Evolutionary conservation across 768 basidiomycete genomes (phyloP).

Genomic region (Leucosporidium creatinivorum): DNA sequence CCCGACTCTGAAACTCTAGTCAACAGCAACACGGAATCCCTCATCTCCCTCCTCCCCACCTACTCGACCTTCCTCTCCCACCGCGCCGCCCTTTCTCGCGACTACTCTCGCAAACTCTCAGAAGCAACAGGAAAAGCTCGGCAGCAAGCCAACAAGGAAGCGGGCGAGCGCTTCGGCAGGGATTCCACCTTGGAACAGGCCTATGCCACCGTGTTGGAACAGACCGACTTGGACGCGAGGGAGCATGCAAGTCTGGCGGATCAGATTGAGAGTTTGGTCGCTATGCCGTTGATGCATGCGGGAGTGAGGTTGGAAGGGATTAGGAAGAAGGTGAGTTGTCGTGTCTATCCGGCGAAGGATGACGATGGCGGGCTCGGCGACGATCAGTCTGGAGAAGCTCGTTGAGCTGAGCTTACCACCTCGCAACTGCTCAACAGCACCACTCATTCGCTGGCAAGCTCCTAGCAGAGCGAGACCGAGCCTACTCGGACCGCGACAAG

Average conservation of each 20-base stretch:
- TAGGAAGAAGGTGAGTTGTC: constrained; percentile 13
- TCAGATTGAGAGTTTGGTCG: constrained; percentile 2
- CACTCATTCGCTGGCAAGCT: constrained; percentile 15
- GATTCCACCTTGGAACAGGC: constrained; percentile 8
- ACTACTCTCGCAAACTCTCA: constrained; percentile 5
- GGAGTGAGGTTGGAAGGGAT: constrained; percentile 29
- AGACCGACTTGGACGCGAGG: constrained; percentile 17
- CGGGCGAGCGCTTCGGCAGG: neutral
- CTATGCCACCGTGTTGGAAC: constrained; percentile 10
- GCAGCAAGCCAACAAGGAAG: constrained; percentile 1
- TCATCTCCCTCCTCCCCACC: constrained; percentile 21
- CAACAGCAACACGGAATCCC: neutral
- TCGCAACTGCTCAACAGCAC: constrained; percentile 10
- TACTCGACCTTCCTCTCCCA: constrained; percentile 11
- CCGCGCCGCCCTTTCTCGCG: neutral
- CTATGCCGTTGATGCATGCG: neutral
- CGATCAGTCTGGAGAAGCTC: no score
- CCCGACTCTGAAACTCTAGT: constrained; percentile 25
- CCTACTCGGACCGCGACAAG: constrained; percentile 16
- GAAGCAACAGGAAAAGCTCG: constrained; percentile 7
- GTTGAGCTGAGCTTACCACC: neutral
- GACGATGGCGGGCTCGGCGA: no score
- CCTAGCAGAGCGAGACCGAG: constrained; percentile 22
- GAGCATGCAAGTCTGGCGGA: constrained; percentile 3
- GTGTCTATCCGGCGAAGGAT: neutral